phyloP scores from a whole-genome alignment of 805 yeast genomes.

The Starmerella stigmatis region DNA sequence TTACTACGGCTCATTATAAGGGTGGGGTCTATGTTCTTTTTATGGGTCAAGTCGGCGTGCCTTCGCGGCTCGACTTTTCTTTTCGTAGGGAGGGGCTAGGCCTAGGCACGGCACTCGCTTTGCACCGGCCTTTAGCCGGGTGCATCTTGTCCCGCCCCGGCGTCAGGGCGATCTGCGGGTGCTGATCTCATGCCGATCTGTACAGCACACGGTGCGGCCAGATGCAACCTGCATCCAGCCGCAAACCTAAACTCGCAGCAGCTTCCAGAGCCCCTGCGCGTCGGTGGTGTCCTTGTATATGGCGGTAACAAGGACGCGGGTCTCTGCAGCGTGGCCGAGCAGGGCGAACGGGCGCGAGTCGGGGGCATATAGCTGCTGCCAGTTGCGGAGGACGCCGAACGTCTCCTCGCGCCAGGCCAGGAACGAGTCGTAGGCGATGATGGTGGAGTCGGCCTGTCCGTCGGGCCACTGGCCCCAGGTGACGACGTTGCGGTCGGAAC shows the following conservation, averaged over 20 bases:
- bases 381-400: conserved; percentile 78
- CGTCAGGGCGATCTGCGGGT: too few species aligned
- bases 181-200: background rate
- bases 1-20: too few species aligned
- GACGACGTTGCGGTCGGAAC: conserved; percentile 59
- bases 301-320: conserved; percentile 69
- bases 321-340: conserved; percentile 48
- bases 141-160: too few species aligned
- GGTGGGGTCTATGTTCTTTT: too few species aligned
- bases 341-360: conserved; percentile 45
- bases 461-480: conserved; percentile 98
- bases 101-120: too few species aligned
- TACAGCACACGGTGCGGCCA: background rate
- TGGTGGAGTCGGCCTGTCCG: conserved; percentile 80
- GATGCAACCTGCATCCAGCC: too few species aligned
- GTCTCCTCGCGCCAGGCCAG: conserved; percentile 96
- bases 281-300: conserved; percentile 38
- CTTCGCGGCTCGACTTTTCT: too few species aligned
- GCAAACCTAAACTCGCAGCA: conserved; percentile 2
- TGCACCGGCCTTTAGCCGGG: too few species aligned
- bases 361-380: conserved; percentile 72
- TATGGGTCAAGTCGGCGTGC: too few species aligned
- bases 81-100: too few species aligned
- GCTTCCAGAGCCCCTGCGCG: conserved; percentile 18
- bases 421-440: conserved; percentile 85